Evolutionary conservation across 2,329 filamentous ascomycete species (phyloP).

Genomic region (Beauveria medogensis): DNA sequence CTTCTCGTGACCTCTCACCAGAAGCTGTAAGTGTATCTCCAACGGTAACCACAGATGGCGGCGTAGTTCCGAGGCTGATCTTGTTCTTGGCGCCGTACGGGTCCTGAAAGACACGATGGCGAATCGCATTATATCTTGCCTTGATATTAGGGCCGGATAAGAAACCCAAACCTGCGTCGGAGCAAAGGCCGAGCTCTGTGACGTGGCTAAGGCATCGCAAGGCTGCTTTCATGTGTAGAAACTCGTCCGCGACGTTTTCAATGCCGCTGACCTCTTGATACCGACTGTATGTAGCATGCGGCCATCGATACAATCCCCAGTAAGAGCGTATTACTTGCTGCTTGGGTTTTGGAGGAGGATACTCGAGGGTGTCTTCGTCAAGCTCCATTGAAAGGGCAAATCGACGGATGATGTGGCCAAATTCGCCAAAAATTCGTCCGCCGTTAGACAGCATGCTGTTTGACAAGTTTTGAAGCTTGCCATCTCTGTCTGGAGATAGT

Average conservation of each 20-base stretch:
- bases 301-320: slow-evolving; percentile 61
- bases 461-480: slow-evolving; percentile 17
- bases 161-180: slow-evolving; percentile 62
- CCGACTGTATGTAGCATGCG: slow-evolving; percentile 48
- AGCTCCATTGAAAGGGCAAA: slow-evolving; percentile 64
- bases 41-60: not conserved
- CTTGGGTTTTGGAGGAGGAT: slow-evolving; percentile 47
- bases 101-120: slow-evolving; percentile 28
- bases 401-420: slow-evolving; percentile 50
- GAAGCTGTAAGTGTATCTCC: slow-evolving; percentile 11
- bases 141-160: slow-evolving; percentile 53
- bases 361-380: slow-evolving; percentile 41
- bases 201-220: slow-evolving; percentile 48
- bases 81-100: slow-evolving; percentile 18
- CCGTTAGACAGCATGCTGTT: slow-evolving; percentile 35
- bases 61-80: slow-evolving; percentile 6
- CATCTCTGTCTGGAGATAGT: slow-evolving; percentile 18
- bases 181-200: slow-evolving; percentile 56
- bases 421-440: slow-evolving; percentile 52
- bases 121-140: slow-evolving; percentile 32
- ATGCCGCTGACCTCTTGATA: slow-evolving; percentile 52
- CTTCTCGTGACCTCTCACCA: not conserved
- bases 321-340: slow-evolving; percentile 48
- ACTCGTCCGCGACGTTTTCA: slow-evolving; percentile 57
- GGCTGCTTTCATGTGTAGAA: slow-evolving; percentile 50